Percentiles rank a stretch among this genome's conserved stretches.
Conservation (phyloP, 2,329 filamentous ascomycete species). For the Colletotrichum gloeosporioides region DNA sequence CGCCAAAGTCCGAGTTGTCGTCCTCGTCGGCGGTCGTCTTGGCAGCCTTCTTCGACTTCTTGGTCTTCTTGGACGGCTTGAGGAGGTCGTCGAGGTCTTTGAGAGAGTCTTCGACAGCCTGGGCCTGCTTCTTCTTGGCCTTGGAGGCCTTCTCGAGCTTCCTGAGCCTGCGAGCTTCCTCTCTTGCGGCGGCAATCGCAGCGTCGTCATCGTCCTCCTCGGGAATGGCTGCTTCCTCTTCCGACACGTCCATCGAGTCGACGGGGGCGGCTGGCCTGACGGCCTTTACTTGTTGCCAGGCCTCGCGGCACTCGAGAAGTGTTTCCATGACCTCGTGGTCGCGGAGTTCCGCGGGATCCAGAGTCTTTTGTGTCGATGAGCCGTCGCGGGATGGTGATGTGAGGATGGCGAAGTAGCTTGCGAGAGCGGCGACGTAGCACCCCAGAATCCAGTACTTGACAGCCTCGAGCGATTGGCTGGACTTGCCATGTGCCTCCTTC, state of each 20-base stretch:
- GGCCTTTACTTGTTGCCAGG: conserved; percentile 79
- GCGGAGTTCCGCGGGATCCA: conserved; percentile 80
- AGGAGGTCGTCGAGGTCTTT: conserved; percentile 72
- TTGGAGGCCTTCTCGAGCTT: conserved; percentile 45
- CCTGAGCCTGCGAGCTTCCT: conserved; percentile 40
- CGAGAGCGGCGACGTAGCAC: conserved; percentile 84
- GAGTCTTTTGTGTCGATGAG: conserved; percentile 57
- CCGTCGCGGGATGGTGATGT: conserved; percentile 75
- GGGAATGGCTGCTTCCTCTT: conserved; percentile 30
- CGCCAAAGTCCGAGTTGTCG: conserved; percentile 89
- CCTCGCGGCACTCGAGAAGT: conserved; percentile 77
- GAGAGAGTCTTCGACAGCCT: conserved; percentile 72
- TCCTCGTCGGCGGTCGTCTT: conserved; percentile 45
- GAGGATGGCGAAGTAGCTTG: conserved; percentile 95
- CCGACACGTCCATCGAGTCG: conserved; percentile 35
- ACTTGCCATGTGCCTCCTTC: conserved; percentile 58
- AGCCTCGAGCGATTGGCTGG: conserved; percentile 60
- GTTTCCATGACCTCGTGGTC: conserved; percentile 92
- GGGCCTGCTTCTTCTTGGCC: conserved; percentile 53
- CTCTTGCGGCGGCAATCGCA: conserved; percentile 27
- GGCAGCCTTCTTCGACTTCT: conserved; percentile 49
- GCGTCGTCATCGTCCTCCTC: conserved; percentile 30
- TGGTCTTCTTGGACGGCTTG: conserved; percentile 47
- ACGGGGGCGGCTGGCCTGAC: conserved; percentile 55
- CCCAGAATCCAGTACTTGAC: conserved; percentile 82